Conservation (phyloP, 257 asterid species). For the Nicotiana knightiana region DNA sequence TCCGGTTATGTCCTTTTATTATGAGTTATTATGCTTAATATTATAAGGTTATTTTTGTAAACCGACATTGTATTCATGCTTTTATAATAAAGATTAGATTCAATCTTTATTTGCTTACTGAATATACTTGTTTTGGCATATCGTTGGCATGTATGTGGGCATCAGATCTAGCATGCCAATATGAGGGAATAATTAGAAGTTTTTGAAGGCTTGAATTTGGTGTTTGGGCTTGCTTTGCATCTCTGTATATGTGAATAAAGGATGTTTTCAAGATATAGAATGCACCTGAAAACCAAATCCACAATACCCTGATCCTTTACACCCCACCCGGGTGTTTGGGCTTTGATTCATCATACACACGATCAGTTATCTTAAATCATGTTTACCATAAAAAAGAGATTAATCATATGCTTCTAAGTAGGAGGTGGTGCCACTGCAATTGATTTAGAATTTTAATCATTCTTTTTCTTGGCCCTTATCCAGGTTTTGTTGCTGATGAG, state of each 20-base stretch:
- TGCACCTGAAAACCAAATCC: not conserved
- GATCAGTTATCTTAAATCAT: not conserved
- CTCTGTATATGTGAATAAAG: not conserved
- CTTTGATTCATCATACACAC: not conserved
- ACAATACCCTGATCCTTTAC: not conserved
- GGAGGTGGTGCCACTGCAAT: slow-evolving; percentile 1
- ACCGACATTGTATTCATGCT: too few relatives aligned
- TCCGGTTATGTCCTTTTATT: too few relatives aligned
- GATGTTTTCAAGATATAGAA: not conserved
- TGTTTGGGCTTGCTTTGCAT: not conserved
- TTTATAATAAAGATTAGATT: not conserved
- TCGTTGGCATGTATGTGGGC: not conserved
- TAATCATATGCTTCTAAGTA: not conserved
- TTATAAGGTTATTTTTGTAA: too few relatives aligned
- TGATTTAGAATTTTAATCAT: not conserved
- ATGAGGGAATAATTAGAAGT: not conserved
- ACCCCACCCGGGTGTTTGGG: not conserved
- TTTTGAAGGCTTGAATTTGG: not conserved
- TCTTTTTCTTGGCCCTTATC: slow-evolving; percentile 2
- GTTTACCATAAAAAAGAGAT: not conserved
- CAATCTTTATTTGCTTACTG: not conserved
- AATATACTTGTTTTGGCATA: not conserved
- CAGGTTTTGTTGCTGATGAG: slow-evolving; percentile 87
- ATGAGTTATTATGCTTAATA: too few relatives aligned
- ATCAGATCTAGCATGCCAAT: not conserved